Conservation (phyloP, 352 stramenopile genomes). For the Phytophthora pini region DNA sequence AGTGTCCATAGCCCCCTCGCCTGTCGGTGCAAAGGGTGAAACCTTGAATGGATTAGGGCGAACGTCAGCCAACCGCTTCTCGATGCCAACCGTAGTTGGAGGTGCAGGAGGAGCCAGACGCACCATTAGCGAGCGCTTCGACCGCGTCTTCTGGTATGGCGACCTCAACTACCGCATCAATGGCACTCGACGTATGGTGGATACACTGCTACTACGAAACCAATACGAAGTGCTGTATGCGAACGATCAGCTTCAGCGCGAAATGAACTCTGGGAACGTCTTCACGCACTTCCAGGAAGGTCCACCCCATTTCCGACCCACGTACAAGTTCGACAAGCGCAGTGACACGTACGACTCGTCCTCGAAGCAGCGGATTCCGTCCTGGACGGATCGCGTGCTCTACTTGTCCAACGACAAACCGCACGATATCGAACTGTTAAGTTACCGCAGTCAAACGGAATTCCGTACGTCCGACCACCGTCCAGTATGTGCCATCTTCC, state of each 20-base stretch:
- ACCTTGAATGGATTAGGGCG: conserved; percentile 36
- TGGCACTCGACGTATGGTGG: conserved; percentile 88
- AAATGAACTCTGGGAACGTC: conserved; percentile 80
- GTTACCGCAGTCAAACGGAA: conserved; percentile 70
- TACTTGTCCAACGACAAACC: conserved; percentile 66
- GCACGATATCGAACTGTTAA: conserved; percentile 59
- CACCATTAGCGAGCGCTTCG: conserved; percentile 69
- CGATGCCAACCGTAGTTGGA: conserved; percentile 18
- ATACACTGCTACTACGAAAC: conserved; percentile 74
- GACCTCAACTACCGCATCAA: conserved; percentile 96
- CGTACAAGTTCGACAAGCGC: conserved; percentile 97
- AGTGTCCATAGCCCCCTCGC: background rate
- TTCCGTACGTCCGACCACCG: conserved; percentile 83
- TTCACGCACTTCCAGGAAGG: conserved; percentile 93
- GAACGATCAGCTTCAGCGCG: conserved; percentile 92
- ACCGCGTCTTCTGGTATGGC: conserved; percentile 94
- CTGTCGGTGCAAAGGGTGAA: background rate
- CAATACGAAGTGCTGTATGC: conserved; percentile 82
- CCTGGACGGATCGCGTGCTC: conserved; percentile 97
- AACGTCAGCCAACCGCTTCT: conserved; percentile 41
- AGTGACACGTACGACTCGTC: conserved; percentile 94
- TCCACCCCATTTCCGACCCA: conserved; percentile 92
- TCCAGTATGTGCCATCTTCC: conserved; percentile 70
- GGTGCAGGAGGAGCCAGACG: conserved; percentile 17
- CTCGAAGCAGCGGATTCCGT: conserved; percentile 94